Percentiles rank a stretch among this genome's conserved stretches.
Conservation (phyloP, 371 early-diverging fungal species). For the Rhizopus delemar region DNA sequence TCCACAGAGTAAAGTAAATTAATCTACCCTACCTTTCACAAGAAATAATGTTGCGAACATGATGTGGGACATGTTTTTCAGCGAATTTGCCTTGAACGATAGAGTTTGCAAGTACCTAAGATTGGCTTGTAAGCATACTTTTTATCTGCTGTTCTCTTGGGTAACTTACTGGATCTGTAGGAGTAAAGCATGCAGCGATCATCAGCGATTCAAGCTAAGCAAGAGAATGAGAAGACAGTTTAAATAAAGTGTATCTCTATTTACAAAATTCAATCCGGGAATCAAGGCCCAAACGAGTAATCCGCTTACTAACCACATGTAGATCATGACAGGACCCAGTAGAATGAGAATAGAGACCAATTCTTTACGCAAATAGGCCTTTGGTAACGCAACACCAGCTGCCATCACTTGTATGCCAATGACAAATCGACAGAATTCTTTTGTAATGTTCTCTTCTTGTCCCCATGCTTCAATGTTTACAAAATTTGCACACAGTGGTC, state of each 20-base stretch:
- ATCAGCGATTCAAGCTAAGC: slow-evolving; percentile 41
- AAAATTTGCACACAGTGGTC: slow-evolving; percentile 62
- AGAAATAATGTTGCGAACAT: slow-evolving; percentile 80
- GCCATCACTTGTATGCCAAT: slow-evolving; percentile 86
- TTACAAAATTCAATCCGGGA: slow-evolving; percentile 40
- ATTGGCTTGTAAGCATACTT: background rate
- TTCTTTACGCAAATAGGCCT: slow-evolving; percentile 64
- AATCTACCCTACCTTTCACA: slow-evolving; percentile 63
- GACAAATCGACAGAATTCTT: slow-evolving; percentile 74
- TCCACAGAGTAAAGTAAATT: background rate
- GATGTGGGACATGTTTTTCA: slow-evolving; percentile 78
- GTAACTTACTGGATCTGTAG: slow-evolving; percentile 48
- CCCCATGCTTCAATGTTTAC: slow-evolving; percentile 43
- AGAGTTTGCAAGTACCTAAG: slow-evolving; percentile 79
- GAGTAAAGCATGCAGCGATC: slow-evolving; percentile 53
- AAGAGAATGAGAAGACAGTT: background rate
- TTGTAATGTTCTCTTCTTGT: slow-evolving; percentile 45
- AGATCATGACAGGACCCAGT: slow-evolving; percentile 76
- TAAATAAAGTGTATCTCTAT: slow-evolving; percentile 45
- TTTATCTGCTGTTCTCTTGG: background rate
- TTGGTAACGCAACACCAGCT: slow-evolving; percentile 64
- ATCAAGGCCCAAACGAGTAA: slow-evolving; percentile 37
- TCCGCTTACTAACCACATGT: slow-evolving; percentile 60
- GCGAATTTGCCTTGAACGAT: slow-evolving; percentile 95
- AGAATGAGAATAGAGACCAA: slow-evolving; percentile 64